Percentiles rank a stretch among this genome's conserved stretches.
These are phyloP conservation scores for Blumeria graminis DNA, from an alignment of 2,329 filamentous ascomycete species.

Conservation along the genomic window DNA sequence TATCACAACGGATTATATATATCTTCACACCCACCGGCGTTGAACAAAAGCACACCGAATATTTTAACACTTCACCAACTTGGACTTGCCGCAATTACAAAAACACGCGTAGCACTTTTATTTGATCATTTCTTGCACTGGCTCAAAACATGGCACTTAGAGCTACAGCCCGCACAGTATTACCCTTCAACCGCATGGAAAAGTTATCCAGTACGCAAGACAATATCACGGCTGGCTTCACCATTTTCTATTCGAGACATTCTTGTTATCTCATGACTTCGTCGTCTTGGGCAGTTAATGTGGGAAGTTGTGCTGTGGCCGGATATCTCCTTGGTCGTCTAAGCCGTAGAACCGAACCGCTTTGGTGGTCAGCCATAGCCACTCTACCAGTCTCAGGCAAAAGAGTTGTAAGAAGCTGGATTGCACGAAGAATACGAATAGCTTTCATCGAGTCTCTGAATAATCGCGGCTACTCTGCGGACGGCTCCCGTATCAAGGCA, in stretches of 20 bases:
- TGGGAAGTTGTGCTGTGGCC: not conserved
- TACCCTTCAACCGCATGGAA: not conserved
- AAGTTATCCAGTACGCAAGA: not conserved
- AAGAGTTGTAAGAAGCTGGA: slow-evolving; percentile 22
- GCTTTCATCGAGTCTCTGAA: slow-evolving; percentile 23
- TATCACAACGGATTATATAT: too few species aligned
- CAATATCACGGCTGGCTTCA: not conserved
- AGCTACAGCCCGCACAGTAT: not conserved
- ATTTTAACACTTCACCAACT: too few species aligned
- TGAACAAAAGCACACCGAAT: too few species aligned
- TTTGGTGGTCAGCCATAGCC: slow-evolving; percentile 23
- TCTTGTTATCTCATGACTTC: not conserved
- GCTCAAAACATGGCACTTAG: not conserved
- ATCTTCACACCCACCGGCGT: too few species aligned
- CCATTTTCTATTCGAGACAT: not conserved
- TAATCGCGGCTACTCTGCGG: slow-evolving; percentile 20
- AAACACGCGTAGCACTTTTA: too few species aligned
- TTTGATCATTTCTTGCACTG: too few species aligned
- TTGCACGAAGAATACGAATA: slow-evolving; percentile 18
- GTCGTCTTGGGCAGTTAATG: not conserved
- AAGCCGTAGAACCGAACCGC: slow-evolving; percentile 15
- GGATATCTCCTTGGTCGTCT: not conserved
- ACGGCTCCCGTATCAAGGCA: slow-evolving; percentile 8
- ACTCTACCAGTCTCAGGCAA: slow-evolving; percentile 15
- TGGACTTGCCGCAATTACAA: too few species aligned